phyloP scores from a whole-genome alignment of 768 basidiomycete species.

The Naematelia encephala region DNA sequence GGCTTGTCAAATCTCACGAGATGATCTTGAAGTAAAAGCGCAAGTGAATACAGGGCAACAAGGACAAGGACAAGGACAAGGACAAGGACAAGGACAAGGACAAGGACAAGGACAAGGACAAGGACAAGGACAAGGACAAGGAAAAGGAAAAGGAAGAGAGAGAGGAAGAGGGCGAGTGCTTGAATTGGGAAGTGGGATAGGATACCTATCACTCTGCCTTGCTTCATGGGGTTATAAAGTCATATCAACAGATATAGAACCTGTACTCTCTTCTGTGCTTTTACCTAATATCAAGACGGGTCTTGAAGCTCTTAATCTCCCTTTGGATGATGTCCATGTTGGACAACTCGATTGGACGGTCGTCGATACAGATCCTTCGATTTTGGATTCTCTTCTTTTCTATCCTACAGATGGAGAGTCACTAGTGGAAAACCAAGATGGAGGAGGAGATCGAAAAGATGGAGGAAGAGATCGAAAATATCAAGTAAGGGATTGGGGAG shows the following conservation, averaged over 20 bases:
- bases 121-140: neutral
- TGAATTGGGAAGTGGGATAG: constrained; percentile 80
- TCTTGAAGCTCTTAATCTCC: constrained; percentile 1
- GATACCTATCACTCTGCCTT: constrained; percentile 70
- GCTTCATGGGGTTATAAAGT: constrained; percentile 70
- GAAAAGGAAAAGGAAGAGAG: neutral
- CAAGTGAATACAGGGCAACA: neutral
- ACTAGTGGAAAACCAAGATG: no score
- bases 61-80: neutral
- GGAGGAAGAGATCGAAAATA: no score
- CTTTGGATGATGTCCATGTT: neutral
- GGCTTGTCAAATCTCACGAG: constrained; percentile 20
- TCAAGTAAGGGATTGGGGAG: no score
- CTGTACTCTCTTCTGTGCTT: constrained; percentile 65
- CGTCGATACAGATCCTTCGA: neutral
- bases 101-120: neutral
- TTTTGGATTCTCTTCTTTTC: no score
- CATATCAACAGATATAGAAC: constrained; percentile 68
- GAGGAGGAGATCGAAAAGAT: no score
- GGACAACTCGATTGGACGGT: constrained; percentile 1
- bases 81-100: neutral
- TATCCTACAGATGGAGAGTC: no score
- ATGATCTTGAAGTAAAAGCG: neutral
- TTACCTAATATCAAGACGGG: constrained; percentile 57
- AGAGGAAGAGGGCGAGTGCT: constrained; percentile 52